Evolutionary conservation across 2,329 filamentous ascomycete species (phyloP).

Genomic region (Aureobasidium uvarum): DNA sequence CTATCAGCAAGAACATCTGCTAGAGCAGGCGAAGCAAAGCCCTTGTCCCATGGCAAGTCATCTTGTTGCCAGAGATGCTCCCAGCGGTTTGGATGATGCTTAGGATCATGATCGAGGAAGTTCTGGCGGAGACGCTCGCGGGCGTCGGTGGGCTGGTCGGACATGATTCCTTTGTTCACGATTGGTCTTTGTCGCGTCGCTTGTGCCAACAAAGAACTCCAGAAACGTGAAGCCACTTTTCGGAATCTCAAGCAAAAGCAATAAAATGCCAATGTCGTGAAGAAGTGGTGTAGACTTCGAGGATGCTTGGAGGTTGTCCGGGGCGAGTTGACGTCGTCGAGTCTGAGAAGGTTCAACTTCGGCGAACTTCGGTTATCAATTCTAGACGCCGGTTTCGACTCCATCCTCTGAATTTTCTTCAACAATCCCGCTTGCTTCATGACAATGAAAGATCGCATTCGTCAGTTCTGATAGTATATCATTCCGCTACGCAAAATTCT

Average conservation of each 20-base stretch:
- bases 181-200: constrained; percentile 8
- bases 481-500: too few relatives aligned
- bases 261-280: background rate
- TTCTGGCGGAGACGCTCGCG: constrained; percentile 34
- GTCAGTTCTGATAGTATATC: too few relatives aligned
- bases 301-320: background rate
- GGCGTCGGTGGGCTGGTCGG: constrained; percentile 28
- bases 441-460: too few relatives aligned
- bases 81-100: constrained; percentile 51
- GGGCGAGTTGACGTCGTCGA: constrained; percentile 17
- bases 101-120: constrained; percentile 29
- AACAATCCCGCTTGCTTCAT: background rate
- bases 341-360: constrained; percentile 7
- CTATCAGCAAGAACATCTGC: constrained; percentile 50
- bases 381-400: background rate
- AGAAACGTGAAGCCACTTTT: background rate
- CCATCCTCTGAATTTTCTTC: background rate
- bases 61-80: constrained; percentile 56
- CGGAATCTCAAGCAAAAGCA: background rate
- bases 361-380: background rate
- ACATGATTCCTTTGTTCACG: constrained; percentile 9
- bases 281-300: background rate
- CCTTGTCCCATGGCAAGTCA: constrained; percentile 59
- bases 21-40: constrained; percentile 59
- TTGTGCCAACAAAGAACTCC: background rate